phyloP scores from a whole-genome alignment of 1,139 yeast species.

The Diutina neorugosa region DNA sequence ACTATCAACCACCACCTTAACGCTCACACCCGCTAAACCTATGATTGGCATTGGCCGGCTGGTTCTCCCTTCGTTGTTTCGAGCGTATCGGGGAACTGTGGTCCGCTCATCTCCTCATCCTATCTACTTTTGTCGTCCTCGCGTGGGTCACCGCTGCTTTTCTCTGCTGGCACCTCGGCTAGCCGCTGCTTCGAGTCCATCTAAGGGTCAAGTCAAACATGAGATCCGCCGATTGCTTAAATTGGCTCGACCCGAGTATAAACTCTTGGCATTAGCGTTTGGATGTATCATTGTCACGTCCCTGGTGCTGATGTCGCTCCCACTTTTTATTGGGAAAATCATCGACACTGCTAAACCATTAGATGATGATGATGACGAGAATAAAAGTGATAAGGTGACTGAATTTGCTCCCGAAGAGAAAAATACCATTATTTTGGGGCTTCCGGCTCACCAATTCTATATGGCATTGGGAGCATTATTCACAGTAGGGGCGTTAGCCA shows the following conservation, averaged over 20 bases:
- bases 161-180: background rate
- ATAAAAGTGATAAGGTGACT: slow-evolving; percentile 6
- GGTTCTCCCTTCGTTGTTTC: background rate
- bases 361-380: slow-evolving; percentile 4
- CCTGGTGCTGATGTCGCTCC: slow-evolving; percentile 49
- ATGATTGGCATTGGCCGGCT: background rate
- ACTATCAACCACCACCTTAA: background rate
- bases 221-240: slow-evolving; percentile 13
- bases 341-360: slow-evolving; percentile 25
- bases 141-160: background rate
- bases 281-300: slow-evolving; percentile 46
- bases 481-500: slow-evolving; percentile 59
- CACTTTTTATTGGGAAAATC: slow-evolving; percentile 70
- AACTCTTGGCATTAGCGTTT: slow-evolving; percentile 36
- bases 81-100: background rate
- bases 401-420: background rate
- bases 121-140: background rate
- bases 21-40: background rate
- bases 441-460: slow-evolving; percentile 23
- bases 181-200: background rate
- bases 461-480: slow-evolving; percentile 34
- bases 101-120: background rate
- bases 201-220: background rate
- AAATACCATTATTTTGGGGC: slow-evolving; percentile 25
- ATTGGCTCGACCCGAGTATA: slow-evolving; percentile 29